A percentile compares a stretch with the other conserved stretches of the same genome.
Conservation (phyloP, 2,329 filamentous ascomycete genomes). For the Alternaria arborescens region DNA sequence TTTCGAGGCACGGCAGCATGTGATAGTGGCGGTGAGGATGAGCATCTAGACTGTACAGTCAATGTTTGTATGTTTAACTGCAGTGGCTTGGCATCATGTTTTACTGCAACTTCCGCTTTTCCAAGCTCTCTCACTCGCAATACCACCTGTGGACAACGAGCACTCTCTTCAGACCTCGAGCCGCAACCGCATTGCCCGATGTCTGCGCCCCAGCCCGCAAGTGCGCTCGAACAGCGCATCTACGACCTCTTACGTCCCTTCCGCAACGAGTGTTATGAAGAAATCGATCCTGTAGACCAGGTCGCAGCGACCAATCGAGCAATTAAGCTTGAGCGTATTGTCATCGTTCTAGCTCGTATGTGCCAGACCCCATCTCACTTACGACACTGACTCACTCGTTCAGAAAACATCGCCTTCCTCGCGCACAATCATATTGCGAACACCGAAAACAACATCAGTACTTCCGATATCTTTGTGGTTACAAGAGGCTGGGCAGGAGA, state of each 20-base stretch:
- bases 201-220: not conserved
- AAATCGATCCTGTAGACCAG: not conserved
- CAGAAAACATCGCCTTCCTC: not conserved
- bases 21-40: not conserved
- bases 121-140: not conserved
- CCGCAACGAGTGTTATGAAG: conserved; percentile 8
- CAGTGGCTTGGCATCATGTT: not conserved
- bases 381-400: not conserved
- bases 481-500: conserved; percentile 8
- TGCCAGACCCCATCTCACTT: accelerated
- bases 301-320: not conserved
- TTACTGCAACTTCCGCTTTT: not conserved
- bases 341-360: not conserved
- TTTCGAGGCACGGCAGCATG: not conserved
- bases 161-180: not conserved
- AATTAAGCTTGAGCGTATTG: not conserved
- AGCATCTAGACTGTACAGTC: not conserved
- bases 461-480: conserved; percentile 1
- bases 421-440: not conserved
- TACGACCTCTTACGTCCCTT: conserved; percentile 18
- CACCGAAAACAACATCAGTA: not conserved
- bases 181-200: not conserved
- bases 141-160: not conserved
- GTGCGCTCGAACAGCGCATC: conserved; percentile 19
- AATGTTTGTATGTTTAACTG: not conserved